Percentiles rank a stretch among this genome's conserved stretches.
phyloP scores from a whole-genome alignment of 2,329 filamentous ascomycete genomes.

The Aspergillus neoniger region DNA sequence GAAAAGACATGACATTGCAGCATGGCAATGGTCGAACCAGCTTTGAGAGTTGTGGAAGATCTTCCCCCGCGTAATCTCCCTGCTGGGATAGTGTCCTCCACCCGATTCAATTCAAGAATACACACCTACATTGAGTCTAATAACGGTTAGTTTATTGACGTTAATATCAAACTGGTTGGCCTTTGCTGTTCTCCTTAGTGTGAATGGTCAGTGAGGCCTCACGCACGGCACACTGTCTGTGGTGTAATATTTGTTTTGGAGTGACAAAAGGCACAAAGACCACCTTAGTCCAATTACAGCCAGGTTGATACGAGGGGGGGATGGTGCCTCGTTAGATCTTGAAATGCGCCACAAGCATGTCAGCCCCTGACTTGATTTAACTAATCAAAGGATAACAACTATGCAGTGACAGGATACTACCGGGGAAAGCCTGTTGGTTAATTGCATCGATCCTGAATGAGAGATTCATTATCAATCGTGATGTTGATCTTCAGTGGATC shows the following conservation, averaged over 20 bases:
- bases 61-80: constrained; percentile 21
- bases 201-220: no score
- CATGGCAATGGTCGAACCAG: constrained; percentile 1
- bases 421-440: background rate
- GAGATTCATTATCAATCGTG: background rate
- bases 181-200: no score
- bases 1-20: constrained; percentile 3
- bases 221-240: no score
- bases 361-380: background rate
- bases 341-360: constrained; percentile 7
- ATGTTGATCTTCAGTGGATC: background rate
- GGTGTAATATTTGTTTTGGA: background rate
- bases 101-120: background rate
- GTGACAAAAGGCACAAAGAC: background rate
- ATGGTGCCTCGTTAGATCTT: background rate
- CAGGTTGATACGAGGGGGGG: background rate
- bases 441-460: background rate
- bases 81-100: constrained; percentile 5
- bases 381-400: background rate
- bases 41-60: constrained; percentile 11
- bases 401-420: background rate
- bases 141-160: background rate
- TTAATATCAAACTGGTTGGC: no score
- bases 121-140: background rate
- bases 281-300: background rate